Evolutionary conservation across 2,329 filamentous ascomycete species (phyloP), one percentile per base, ranked within the genome.

Genomic region (Sclerotinia minor): DNA sequence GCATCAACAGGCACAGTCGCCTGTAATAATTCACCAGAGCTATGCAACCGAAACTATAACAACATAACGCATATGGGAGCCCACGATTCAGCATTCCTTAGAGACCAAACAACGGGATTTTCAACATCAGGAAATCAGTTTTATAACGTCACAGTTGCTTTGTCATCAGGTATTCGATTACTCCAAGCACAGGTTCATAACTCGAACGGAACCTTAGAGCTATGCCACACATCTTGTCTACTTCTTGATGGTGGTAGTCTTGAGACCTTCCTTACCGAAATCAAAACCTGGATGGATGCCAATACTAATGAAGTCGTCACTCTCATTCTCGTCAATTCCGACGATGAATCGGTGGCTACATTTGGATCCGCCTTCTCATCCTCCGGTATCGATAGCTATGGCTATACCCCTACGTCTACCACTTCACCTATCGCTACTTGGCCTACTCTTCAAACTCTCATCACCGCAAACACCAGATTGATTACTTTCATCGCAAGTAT

Each of bases 21-120:
- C 35, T 95, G 92, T 84, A 95, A 95, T 80, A 94, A 94, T 82
- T 92, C 90, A 0, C 90, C 91, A 0, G 80, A 83, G 54, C 84
- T 95, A 52, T 95, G 92, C 81, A 81, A 80, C 70, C 86, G 86
- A 71, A 80, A 85, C 24, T 95, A 95, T 81, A 88, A 87, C 79
- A 87, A 90, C 72, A 85, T 95, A 73, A 94, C 91, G 3, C 85
- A 94, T 77, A 85, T 94, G 75, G 89, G 87, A 32, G 82, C 88
- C 8, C 89, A 91, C 78, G 84, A 91, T 78, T 85, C 84, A 19
- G 83, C 87, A 49, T 91, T 91, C 73, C 83, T 88, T 52, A 86
- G 88, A 58, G 71, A 76, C 49, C 60, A 59, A 21, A 65, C 52
- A 72, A 80, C 63, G 73, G 82, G 11, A 81, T 81, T 1, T 77